phyloP scores from a whole-genome alignment of 257 asterid genomes.

The Penstemon newberryi region DNA sequence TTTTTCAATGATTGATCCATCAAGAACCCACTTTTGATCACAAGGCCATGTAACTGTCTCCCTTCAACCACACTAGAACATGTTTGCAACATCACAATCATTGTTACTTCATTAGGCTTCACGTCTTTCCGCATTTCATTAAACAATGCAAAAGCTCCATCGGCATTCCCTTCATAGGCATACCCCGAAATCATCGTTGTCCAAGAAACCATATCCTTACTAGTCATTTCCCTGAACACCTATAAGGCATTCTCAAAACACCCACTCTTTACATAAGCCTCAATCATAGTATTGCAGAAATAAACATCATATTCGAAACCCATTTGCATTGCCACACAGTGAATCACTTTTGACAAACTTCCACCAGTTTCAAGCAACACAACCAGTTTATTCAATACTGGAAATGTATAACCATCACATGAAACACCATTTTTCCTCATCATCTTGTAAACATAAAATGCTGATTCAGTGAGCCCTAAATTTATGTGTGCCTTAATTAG shows the following conservation, averaged over 20 bases:
- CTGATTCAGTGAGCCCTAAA: constrained; percentile 32
- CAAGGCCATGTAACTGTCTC: constrained; percentile 42
- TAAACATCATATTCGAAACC: constrained; percentile 45
- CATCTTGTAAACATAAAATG: constrained; percentile 33
- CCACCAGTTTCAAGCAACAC: constrained; percentile 21
- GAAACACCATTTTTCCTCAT: constrained; percentile 46
- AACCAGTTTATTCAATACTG: constrained; percentile 34
- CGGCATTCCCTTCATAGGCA: constrained; percentile 30
- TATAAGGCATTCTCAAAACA: constrained; percentile 33
- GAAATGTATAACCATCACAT: constrained; percentile 52
- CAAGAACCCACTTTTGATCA: constrained; percentile 40
- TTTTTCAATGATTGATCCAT: constrained; percentile 39
- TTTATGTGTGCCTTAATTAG: constrained; percentile 35
- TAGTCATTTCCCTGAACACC: constrained; percentile 49
- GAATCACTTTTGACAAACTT: constrained; percentile 37
- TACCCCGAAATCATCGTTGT: constrained; percentile 41
- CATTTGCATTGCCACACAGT: constrained; percentile 39
- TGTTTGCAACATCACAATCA: constrained; percentile 37
- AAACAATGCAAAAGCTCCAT: constrained; percentile 41
- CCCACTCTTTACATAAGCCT: constrained; percentile 25
- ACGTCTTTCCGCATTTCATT: constrained; percentile 38
- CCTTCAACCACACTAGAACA: constrained; percentile 33
- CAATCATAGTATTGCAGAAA: constrained; percentile 43
- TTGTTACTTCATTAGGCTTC: constrained; percentile 49
- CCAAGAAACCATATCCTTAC: constrained; percentile 55